These are phyloP conservation scores for Trichoderma guizhouense DNA, from an alignment of 2,329 filamentous ascomycete genomes.

Conservation along the genomic window DNA sequence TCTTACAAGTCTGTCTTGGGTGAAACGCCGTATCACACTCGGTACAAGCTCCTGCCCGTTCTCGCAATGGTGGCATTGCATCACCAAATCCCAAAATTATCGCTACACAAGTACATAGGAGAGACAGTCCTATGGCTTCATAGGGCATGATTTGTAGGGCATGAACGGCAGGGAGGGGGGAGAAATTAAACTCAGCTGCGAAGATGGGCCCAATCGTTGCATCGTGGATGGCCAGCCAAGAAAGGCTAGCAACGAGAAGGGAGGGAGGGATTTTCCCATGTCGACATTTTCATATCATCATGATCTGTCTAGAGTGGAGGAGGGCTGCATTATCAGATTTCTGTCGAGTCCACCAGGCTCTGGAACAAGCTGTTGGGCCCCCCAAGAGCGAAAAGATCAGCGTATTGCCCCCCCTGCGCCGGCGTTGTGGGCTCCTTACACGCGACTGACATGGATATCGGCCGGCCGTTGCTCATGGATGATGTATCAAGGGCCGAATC, in stretches of 20 bases:
- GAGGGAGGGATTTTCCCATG: conserved; percentile 8
- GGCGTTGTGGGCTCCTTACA: background rate
- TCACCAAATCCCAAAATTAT: background rate
- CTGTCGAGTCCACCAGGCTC: background rate
- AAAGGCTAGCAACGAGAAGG: background rate
- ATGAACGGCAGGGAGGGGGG: background rate
- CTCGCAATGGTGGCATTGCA: background rate
- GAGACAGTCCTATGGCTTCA: background rate
- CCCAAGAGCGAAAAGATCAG: background rate
- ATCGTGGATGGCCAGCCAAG: conserved; percentile 2
- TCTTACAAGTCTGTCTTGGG: background rate
- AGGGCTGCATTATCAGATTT: background rate
- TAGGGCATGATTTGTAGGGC: background rate
- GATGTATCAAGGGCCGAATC: conserved; percentile 4
- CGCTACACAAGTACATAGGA: background rate
- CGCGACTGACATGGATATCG: background rate
- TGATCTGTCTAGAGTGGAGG: background rate
- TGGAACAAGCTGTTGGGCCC: background rate
- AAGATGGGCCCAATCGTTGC: background rate
- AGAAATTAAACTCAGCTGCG: background rate
- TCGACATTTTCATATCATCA: background rate
- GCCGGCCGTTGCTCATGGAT: background rate
- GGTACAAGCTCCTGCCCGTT: background rate
- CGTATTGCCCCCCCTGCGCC: background rate
- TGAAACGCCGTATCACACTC: background rate